Percentiles rank a stretch among this genome's conserved stretches.
phyloP scores from a whole-genome alignment of 2,329 filamentous ascomycete genomes.

The Metarhizium album region DNA sequence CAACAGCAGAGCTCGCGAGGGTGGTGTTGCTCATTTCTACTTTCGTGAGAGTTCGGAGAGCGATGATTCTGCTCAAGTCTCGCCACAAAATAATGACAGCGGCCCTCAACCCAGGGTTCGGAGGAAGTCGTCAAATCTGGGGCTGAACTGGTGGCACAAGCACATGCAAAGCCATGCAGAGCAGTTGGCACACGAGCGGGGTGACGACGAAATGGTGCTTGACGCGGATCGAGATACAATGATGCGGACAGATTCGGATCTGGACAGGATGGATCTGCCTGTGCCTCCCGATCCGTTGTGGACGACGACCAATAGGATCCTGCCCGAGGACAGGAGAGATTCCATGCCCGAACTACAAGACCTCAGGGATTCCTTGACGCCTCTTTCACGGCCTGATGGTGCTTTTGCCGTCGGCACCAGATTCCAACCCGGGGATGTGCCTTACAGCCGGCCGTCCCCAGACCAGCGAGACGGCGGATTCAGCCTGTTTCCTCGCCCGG shows the following conservation, averaged over 20 bases:
- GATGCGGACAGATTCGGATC: constrained; percentile 29
- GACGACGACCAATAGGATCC: constrained; percentile 26
- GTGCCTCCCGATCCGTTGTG: constrained; percentile 30
- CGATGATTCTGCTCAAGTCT: constrained; percentile 33
- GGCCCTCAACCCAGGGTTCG: constrained; percentile 24
- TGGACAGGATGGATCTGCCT: constrained; percentile 31
- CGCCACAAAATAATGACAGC: constrained; percentile 20
- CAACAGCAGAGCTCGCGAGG: constrained; percentile 57
- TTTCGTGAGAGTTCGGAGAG: constrained; percentile 54
- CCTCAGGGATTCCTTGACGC: constrained; percentile 15
- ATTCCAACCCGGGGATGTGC: neutral
- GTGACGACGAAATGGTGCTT: constrained; percentile 16
- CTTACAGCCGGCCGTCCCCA: neutral
- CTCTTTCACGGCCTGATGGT: constrained; percentile 14
- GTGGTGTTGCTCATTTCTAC: constrained; percentile 61
- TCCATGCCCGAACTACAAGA: constrained; percentile 15
- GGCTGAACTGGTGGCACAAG: constrained; percentile 62
- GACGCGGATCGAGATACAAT: constrained; percentile 15
- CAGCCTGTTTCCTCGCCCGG: constrained; percentile 1
- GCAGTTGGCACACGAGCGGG: constrained; percentile 41
- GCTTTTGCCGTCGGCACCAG: constrained; percentile 7
- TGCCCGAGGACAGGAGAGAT: constrained; percentile 16
- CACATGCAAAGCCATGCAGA: constrained; percentile 73
- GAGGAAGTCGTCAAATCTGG: constrained; percentile 51
- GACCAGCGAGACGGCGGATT: constrained; percentile 8